Evolutionary conservation across 116 monocot species (phyloP).

Genomic region (Dioscorea cayenensis): DNA sequence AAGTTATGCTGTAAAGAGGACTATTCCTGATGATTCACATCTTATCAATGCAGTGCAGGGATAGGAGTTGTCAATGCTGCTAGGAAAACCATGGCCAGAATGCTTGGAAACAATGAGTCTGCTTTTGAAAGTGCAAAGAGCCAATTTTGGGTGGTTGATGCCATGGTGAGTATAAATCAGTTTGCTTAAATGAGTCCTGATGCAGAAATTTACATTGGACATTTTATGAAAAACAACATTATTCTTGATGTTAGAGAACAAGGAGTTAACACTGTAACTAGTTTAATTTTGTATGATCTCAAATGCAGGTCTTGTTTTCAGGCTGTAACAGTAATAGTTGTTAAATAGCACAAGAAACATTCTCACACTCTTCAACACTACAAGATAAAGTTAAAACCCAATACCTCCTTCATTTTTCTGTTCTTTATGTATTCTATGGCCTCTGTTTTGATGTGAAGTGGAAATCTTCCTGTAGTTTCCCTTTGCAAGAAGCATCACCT

Average conservation of each 20-base stretch:
- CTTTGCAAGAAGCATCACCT: no score
- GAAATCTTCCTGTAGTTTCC: no score
- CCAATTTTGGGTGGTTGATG: slow-evolving; percentile 99
- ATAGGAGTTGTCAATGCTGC: slow-evolving; percentile 93
- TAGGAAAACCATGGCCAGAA: slow-evolving; percentile 92
- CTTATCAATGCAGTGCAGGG: slow-evolving; percentile 61
- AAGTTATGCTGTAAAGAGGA: background rate
- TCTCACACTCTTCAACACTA: no score
- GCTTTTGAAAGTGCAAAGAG: slow-evolving; percentile 91
- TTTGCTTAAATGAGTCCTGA: background rate
- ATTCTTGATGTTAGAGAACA: background rate
- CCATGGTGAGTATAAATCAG: slow-evolving; percentile 34
- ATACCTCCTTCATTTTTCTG: no score
- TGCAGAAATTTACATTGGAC: background rate
- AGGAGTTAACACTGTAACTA: background rate
- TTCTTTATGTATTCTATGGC: no score
- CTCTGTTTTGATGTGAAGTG: no score
- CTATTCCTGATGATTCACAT: background rate
- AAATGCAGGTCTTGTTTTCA: no score
- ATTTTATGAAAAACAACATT: background rate
- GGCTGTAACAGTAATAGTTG: no score
- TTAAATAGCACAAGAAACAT: no score
- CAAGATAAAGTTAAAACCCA: no score
- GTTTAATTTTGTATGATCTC: background rate
- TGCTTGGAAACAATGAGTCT: slow-evolving; percentile 88